Base-by-base conservation (phyloP, 805 yeast genomes). In the Metschnikowia lochheadii region DNA sequence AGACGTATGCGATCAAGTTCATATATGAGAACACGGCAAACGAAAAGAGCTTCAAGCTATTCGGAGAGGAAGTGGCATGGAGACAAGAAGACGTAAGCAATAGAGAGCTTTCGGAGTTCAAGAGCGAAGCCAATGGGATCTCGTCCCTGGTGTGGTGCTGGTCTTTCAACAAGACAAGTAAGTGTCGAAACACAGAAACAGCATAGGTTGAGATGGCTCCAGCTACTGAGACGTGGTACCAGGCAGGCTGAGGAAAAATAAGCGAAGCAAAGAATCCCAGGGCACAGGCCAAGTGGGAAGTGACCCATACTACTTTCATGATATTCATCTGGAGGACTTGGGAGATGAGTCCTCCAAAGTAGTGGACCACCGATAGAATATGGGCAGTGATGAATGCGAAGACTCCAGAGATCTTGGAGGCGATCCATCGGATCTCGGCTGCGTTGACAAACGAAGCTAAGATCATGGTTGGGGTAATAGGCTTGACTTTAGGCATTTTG, bases 41-140 rank as follows among this genome's bases (percentile, higher is more conserved):
- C 6, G 72, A 61, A 5, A 64, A 32, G 14, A 67, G 52, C 51
- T 69, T 68, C 43, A 64, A 29, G 20, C 49, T 6, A 34, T 56
- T 55, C 7, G 46, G 50, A 2, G 52, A 43, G 3, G 72, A 61
- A 10, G 55, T 41, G 7, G 57, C 50, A 7, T 57, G 61, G 18
- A 67, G 53, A 10, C 64, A 15, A 0, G 69, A 55, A 38, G 58
- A 54, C 0, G 56, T 60, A 31, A 69, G 55, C 11, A 69, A 54
- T 33, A 59, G 62, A 21, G 67, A 61, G 48, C 63, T 66, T 37
- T 70, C 73, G 6, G 71, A 63, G 35, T 60, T 56, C 36, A 68
- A 49, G 17, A 67, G 37, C 6, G 54, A 48, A 0, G 63, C 55
- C 42, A 66, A 46, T 2, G 66, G 65, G 20, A 56, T 46, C 23